Conservation (phyloP, 2,329 filamentous ascomycete genomes). For the Paecilomyces niveus region DNA sequence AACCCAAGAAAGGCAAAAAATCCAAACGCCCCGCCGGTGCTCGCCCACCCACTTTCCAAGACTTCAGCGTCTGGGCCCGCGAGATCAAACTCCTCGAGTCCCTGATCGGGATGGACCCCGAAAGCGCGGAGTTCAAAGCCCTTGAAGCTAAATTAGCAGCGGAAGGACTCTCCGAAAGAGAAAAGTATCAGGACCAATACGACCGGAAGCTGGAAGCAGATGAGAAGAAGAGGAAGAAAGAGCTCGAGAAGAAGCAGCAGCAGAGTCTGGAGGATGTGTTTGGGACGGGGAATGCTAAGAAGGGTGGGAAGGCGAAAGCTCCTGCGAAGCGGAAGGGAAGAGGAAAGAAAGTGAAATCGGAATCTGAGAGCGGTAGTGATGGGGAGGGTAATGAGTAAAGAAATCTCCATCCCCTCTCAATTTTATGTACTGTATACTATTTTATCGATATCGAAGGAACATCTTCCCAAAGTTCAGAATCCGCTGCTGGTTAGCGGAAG, state of each 20-base stretch:
- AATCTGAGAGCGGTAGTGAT: background rate
- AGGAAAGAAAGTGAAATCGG: background rate
- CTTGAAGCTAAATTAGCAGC: constrained; percentile 60
- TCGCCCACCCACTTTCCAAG: constrained; percentile 50
- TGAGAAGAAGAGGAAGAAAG: constrained; percentile 40
- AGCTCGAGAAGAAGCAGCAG: constrained; percentile 38
- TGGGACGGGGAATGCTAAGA: constrained; percentile 21
- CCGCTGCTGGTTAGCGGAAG: background rate
- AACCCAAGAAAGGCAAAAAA: constrained; percentile 16
- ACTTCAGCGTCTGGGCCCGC: constrained; percentile 77
- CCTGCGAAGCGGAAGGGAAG: constrained; percentile 6
- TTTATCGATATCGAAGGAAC: background rate
- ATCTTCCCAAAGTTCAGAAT: background rate
- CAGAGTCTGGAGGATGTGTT: constrained; percentile 28
- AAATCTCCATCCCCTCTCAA: background rate
- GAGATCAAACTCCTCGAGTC: constrained; percentile 94
- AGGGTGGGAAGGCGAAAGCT: constrained; percentile 8
- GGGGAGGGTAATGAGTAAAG: background rate
- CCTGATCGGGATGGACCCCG: constrained; percentile 74
- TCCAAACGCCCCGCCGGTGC: constrained; percentile 10
- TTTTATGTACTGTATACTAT: background rate
- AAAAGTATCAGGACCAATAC: constrained; percentile 69
- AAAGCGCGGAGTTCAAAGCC: constrained; percentile 62
- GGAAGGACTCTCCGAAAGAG: constrained; percentile 63
- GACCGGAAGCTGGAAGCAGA: constrained; percentile 64